Conservation (phyloP, 352 stramenopile genomes). For the Phytophthora multivora region DNA sequence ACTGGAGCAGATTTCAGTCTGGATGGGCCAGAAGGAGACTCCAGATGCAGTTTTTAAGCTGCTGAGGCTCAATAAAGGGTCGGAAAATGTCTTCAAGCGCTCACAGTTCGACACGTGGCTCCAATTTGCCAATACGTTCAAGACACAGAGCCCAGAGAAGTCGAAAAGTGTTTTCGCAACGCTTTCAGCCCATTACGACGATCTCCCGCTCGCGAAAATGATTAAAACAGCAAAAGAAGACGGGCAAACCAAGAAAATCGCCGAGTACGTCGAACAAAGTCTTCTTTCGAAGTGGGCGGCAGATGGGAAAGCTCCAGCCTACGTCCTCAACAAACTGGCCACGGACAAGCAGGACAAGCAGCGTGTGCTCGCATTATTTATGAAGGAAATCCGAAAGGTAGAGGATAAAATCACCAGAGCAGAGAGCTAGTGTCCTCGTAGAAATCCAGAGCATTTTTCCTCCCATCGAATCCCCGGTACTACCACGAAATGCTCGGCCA, state of each 20-base stretch:
- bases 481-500: not conserved
- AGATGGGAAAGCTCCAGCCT: not conserved
- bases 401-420: not conserved
- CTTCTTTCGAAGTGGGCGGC: conserved; percentile 1
- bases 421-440: no score
- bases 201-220: not conserved
- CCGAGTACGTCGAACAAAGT: not conserved
- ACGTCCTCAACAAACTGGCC: not conserved
- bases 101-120: not conserved
- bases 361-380: not conserved
- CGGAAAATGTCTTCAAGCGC: not conserved
- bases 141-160: not conserved
- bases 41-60: conserved; percentile 6
- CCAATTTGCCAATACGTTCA: not conserved
- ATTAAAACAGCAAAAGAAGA: conserved; percentile 3
- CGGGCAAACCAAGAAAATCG: not conserved
- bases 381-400: not conserved
- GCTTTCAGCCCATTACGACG: conserved; percentile 1
- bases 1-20: not conserved
- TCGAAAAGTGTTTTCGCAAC: not conserved
- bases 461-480: no score
- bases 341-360: not conserved
- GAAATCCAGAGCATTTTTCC: no score
- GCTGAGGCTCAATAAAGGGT: conserved; percentile 2
- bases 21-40: not conserved